Conservation (phyloP, 371 early-diverging fungal species). For the Mortierella sp. region DNA sequence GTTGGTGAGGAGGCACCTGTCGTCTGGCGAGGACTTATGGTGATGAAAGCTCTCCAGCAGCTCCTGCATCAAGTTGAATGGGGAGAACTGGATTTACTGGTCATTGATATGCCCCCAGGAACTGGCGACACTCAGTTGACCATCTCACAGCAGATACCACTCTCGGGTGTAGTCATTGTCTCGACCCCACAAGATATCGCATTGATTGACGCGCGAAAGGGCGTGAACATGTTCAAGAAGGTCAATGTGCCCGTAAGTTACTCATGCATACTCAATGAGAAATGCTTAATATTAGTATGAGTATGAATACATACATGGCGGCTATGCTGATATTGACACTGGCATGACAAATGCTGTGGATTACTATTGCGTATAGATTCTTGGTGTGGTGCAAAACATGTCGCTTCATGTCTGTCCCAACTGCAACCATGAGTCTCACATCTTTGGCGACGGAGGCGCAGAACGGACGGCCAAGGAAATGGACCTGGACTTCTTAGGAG, state of each 20-base stretch:
- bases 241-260: conserved; percentile 82
- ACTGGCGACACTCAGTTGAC: conserved; percentile 93
- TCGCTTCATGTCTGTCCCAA: conserved; percentile 84
- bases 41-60: conserved; percentile 94
- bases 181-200: conserved; percentile 95
- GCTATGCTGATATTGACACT: too few relatives aligned
- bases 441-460: conserved; percentile 84
- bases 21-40: conserved; percentile 95
- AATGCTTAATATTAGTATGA: too few relatives aligned
- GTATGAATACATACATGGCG: too few relatives aligned
- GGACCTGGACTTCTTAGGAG: conserved; percentile 75
- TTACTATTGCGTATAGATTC: too few relatives aligned
- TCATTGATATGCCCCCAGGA: conserved; percentile 95
- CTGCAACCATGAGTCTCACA: conserved; percentile 80
- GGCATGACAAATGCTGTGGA: too few relatives aligned
- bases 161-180: conserved; percentile 87
- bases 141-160: conserved; percentile 81
- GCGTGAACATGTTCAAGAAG: conserved; percentile 85
- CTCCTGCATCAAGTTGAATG: conserved; percentile 88
- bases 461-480: conserved; percentile 70
- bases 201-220: conserved; percentile 84
- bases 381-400: conserved; percentile 94
- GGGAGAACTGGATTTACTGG: conserved; percentile 80
- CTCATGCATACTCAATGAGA: neutral
- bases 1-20: conserved; percentile 82